Base-by-base conservation (phyloP, 169 alveolate genomes). In the Eimeria sp. region DNA sequence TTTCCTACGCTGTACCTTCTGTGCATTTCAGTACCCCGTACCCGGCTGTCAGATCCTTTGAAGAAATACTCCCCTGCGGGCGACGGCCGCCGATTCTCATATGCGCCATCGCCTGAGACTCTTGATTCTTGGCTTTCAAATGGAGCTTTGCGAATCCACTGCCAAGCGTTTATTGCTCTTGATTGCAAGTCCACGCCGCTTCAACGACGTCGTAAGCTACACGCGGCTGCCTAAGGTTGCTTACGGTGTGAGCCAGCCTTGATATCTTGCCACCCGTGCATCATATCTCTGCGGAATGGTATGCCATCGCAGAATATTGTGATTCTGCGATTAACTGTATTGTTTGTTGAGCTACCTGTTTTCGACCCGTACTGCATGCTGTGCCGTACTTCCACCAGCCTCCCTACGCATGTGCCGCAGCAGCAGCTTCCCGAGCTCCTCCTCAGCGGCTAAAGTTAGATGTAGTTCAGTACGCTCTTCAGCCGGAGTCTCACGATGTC, bases 51-150 rank as follows among this genome's bases (percentile, higher is more conserved):
- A 14, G 96, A 92, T 49, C 96, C 96, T 34, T 43, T 92, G 76
- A 92, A 92, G 73, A 92, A 92, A 43, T 92, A 92, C 47, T 92
- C 51, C 49, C 92, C 92, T 18, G 96, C 92, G 13, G 96, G 96
- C 3, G 96, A 92, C 92, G 96, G 96, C 75, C 83, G 96, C 72
- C 72, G 96, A 27, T 92, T 92, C 73, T 92, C 96, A 4, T 92
- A 92, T 70, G 88, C 96, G 58, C 96, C 96, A 6, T 78, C 92
- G 47, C 86, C 75, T 45, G 91, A 87, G 30, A 92, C 92, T 54
- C 75, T 92, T 22, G 89, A 92, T 10, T 78, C 88, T 40, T 92
- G 96, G 96, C 96, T 92, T 27, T 73, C 73, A 14, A 87, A 92
- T n/a, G 96, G 96, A 20, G 84, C 96, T 11, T 87, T 92, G 18